A percentile compares a stretch with the other conserved stretches of the same genome.
phyloP scores from a whole-genome alignment of 129 eudicot genomes.

The Escallonia herrerae region DNA sequence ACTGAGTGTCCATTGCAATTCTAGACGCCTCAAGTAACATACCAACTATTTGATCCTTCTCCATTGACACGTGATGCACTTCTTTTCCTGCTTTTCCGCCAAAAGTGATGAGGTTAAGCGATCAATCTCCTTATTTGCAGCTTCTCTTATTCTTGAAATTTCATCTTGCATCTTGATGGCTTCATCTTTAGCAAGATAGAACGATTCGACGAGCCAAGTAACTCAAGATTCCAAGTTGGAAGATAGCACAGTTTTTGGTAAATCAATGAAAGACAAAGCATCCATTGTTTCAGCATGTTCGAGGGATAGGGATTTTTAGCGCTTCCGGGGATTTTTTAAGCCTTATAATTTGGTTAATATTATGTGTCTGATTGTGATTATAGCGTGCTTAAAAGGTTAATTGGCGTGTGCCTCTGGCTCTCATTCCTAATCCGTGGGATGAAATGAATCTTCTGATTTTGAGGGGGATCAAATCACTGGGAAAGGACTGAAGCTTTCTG shows the following conservation, averaged over 20 bases:
- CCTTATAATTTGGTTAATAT: too few species aligned
- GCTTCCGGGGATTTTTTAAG: too few species aligned
- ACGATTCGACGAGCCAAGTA: conserved; percentile 59
- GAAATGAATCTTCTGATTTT: too few species aligned
- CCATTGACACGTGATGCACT: conserved; percentile 33
- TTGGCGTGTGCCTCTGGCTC: too few species aligned
- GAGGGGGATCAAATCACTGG: too few species aligned
- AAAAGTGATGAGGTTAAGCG: conserved; percentile 35
- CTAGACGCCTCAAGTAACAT: conserved; percentile 51
- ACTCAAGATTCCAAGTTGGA: conserved; percentile 49
- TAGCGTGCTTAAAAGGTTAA: too few species aligned
- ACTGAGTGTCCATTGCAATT: conserved; percentile 20
- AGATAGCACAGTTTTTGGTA: conserved; percentile 48
- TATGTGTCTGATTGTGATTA: too few species aligned
- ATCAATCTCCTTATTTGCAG: conserved; percentile 51
- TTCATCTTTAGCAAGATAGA: conserved; percentile 35
- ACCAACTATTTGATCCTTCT: conserved; percentile 42
- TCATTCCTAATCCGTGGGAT: too few species aligned
- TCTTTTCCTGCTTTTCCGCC: conserved; percentile 60
- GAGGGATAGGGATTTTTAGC: too few species aligned
- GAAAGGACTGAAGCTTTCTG: too few species aligned
- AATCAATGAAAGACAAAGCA: conserved; percentile 33
- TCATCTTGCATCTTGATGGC: conserved; percentile 37
- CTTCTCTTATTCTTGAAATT: conserved; percentile 32
- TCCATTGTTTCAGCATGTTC: conserved; percentile 29